phyloP scores from a whole-genome alignment of 2,329 filamentous ascomycete species.

The Salinomyces thailandicus region DNA sequence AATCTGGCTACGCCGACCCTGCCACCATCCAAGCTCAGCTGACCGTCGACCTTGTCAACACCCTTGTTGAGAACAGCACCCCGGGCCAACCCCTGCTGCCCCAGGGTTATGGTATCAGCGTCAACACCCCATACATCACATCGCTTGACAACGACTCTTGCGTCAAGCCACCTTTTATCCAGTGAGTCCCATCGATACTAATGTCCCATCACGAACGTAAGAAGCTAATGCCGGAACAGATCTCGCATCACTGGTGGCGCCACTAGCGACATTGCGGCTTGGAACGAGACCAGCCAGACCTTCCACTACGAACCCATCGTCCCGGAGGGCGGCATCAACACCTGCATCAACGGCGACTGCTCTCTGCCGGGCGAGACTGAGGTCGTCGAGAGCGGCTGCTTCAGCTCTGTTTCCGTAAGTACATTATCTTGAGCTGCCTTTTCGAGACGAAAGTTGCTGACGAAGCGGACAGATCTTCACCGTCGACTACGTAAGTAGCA shows the following conservation, averaged over 20 bases:
- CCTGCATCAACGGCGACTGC: constrained; percentile 45
- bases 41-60: constrained; percentile 35
- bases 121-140: constrained; percentile 40
- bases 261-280: constrained; percentile 37
- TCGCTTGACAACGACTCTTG: constrained; percentile 26
- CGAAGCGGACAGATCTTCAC: not conserved
- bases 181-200: no score
- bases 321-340: constrained; percentile 29
- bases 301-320: constrained; percentile 33
- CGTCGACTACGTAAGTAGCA: not conserved
- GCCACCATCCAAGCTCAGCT: constrained; percentile 36
- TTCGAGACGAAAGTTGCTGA: no score
- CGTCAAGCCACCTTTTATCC: constrained; percentile 35
- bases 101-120: constrained; percentile 40
- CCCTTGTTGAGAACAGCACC: constrained; percentile 32
- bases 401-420: constrained; percentile 31
- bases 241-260: constrained; percentile 42
- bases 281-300: constrained; percentile 33
- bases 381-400: constrained; percentile 31
- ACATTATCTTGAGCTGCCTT: not conserved
- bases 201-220: no score
- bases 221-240: no score
- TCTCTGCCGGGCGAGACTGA: constrained; percentile 42
- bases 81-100: constrained; percentile 31
- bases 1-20: constrained; percentile 20